A percentile compares a stretch with the other conserved stretches of the same genome.
These are phyloP conservation scores for Colletotrichum somersetense DNA, from an alignment of 2,329 filamentous ascomycete species.

Conservation along the genomic window DNA sequence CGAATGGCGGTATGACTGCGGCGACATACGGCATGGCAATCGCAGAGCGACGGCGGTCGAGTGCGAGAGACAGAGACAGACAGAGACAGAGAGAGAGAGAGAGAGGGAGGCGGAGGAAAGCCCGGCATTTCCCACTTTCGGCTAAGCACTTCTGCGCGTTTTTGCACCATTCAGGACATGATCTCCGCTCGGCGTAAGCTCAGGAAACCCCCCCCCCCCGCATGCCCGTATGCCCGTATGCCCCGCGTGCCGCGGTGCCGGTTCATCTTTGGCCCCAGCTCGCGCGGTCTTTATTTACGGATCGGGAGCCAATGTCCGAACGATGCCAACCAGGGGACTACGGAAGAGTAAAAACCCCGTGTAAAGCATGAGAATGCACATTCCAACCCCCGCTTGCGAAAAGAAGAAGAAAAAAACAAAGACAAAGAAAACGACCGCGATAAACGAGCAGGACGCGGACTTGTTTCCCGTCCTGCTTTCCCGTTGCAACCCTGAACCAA, in stretches of 20 bases:
- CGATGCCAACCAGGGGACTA: too few relatives aligned
- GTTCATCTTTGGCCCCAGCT: background rate
- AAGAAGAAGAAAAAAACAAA: too few relatives aligned
- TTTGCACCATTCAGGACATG: constrained; percentile 18
- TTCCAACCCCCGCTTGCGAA: background rate
- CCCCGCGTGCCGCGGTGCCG: background rate
- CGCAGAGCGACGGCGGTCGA: background rate
- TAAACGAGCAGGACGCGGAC: background rate
- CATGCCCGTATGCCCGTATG: too few relatives aligned
- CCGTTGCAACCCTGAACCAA: constrained; percentile 15
- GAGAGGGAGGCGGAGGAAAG: background rate
- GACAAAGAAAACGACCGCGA: too few relatives aligned
- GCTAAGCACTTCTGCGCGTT: constrained; percentile 4
- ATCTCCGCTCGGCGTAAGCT: constrained; percentile 8
- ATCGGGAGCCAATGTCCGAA: background rate
- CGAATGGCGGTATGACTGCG: too few relatives aligned
- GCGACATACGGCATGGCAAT: background rate
- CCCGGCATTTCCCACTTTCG: background rate
- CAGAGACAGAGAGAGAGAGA: too few relatives aligned
- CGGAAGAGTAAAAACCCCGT: too few relatives aligned
- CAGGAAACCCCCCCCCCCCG: too few relatives aligned
- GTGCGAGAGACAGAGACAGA: background rate
- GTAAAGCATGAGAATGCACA: background rate
- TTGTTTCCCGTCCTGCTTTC: background rate
- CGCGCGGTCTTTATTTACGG: background rate